phyloP scores from a whole-genome alignment of 768 basidiomycete species.

The Tulasnella sp. region DNA sequence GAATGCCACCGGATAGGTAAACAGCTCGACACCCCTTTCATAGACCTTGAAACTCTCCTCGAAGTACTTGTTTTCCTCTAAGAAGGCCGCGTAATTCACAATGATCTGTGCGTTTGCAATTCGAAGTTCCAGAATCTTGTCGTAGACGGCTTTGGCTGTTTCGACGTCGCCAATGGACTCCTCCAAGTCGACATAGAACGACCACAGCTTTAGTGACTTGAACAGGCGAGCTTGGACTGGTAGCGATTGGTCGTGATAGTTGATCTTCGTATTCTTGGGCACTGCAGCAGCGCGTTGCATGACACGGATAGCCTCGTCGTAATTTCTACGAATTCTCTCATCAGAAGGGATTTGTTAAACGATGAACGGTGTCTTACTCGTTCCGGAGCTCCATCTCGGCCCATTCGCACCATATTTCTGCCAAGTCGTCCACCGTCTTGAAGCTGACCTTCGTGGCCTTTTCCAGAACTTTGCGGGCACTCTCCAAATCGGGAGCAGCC shows the following conservation, averaged over 20 bases:
- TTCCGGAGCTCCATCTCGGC: constrained; percentile 96
- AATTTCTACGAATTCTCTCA: constrained; percentile 66
- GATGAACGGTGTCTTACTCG: constrained; percentile 62
- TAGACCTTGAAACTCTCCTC: constrained; percentile 99
- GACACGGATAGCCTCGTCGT: constrained; percentile 90
- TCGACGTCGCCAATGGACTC: constrained; percentile 96
- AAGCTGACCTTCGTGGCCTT: constrained; percentile 91
- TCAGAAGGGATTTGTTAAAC: constrained; percentile 24
- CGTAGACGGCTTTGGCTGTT: constrained; percentile 88
- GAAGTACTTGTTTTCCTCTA: constrained; percentile 97
- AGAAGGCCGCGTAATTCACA: constrained; percentile 94
- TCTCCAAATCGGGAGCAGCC: constrained; percentile 80
- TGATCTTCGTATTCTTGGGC: constrained; percentile 87
- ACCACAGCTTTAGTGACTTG: constrained; percentile 98
- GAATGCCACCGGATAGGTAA: constrained; percentile 97
- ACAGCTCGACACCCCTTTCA: constrained; percentile 94
- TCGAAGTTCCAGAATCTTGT: constrained; percentile 93
- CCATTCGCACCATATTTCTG: constrained; percentile 99
- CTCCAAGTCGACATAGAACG: constrained; percentile 96
- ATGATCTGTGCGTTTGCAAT: constrained; percentile 99
- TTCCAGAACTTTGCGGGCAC: constrained; percentile 89
- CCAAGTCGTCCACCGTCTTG: constrained; percentile 94
- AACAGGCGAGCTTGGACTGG: constrained; percentile 88
- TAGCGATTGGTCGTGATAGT: constrained; percentile 90
- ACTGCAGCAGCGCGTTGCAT: constrained; percentile 96